A percentile compares a stretch with the other conserved stretches of the same genome.
Evolutionary conservation across 164 flowering plant species (phyloP).

Genomic region (Magnolia sinica): DNA sequence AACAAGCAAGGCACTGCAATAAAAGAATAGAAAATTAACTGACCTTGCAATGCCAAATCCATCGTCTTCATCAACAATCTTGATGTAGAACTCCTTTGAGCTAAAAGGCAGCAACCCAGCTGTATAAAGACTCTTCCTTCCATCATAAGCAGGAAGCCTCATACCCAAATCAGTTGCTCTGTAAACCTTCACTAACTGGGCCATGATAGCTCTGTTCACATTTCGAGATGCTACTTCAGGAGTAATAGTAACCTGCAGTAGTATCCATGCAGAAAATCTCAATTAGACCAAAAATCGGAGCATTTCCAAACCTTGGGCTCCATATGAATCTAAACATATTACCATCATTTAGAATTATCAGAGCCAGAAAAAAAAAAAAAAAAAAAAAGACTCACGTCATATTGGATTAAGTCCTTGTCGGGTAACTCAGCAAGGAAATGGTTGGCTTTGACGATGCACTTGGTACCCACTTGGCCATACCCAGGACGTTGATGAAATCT

Average conservation of each 20-base stretch:
- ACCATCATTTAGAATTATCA: not conserved
- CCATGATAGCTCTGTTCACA: constrained; percentile 47
- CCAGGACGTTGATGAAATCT: constrained; percentile 32
- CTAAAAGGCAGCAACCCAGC: constrained; percentile 51
- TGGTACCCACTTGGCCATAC: constrained; percentile 37
- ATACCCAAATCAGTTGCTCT: constrained; percentile 42
- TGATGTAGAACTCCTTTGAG: constrained; percentile 43
- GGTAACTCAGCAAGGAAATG: constrained; percentile 40
- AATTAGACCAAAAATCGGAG: not conserved
- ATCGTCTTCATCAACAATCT: constrained; percentile 32
- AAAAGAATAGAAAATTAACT: not conserved
- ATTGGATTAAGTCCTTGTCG: constrained; percentile 36
- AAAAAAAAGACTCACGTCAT: constrained; percentile 31
- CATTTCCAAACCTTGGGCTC: not conserved
- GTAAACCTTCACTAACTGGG: constrained; percentile 38
- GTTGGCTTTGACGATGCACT: constrained; percentile 42
- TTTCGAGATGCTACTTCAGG: constrained; percentile 38
- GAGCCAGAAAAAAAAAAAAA: not conserved
- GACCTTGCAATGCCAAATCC: constrained; percentile 20
- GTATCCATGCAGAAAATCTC: not conserved
- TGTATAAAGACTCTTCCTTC: constrained; percentile 46
- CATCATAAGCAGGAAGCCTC: constrained; percentile 63
- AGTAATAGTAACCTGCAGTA: constrained; percentile 40
- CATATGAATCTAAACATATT: not conserved
- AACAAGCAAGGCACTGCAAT: not conserved